Evolutionary conservation across 176 grass and related monocot genomes (phyloP).

Genomic region (Eragrostis nindensis): DNA sequence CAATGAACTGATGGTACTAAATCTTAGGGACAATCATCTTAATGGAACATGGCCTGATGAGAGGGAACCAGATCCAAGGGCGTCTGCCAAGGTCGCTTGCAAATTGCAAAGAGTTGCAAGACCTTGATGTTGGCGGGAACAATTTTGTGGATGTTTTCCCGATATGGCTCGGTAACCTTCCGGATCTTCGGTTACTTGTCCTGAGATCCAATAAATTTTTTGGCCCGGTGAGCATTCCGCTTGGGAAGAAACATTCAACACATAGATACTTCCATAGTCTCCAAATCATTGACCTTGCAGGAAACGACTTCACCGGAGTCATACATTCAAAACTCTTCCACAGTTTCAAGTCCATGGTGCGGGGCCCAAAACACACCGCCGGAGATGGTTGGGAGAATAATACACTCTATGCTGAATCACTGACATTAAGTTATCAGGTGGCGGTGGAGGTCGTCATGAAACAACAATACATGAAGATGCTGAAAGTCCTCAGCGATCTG

Average conservation of each 20-base stretch:
- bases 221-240: not conserved
- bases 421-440: too few relatives aligned
- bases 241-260: not conserved
- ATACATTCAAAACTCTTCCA: constrained; percentile 24
- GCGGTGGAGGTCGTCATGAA: not conserved
- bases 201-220: constrained; percentile 34
- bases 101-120: not conserved
- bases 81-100: constrained; percentile 30
- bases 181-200: not conserved
- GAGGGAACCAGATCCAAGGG: constrained; percentile 17
- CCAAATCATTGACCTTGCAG: constrained; percentile 38
- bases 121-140: constrained; percentile 27
- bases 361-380: not conserved
- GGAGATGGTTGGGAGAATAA: not conserved
- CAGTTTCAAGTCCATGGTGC: constrained; percentile 22
- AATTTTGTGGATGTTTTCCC: constrained; percentile 10
- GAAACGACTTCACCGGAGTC: constrained; percentile 13
- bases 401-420: too few relatives aligned
- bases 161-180: constrained; percentile 3
- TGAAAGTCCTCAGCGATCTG: not conserved
- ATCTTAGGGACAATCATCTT: constrained; percentile 26
- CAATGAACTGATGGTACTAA: not conserved
- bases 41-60: constrained; percentile 18
- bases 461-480: not conserved
- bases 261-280: not conserved